These are phyloP conservation scores for Lentinula detonsa DNA, from an alignment of 768 basidiomycete species.

Conservation along the genomic window DNA sequence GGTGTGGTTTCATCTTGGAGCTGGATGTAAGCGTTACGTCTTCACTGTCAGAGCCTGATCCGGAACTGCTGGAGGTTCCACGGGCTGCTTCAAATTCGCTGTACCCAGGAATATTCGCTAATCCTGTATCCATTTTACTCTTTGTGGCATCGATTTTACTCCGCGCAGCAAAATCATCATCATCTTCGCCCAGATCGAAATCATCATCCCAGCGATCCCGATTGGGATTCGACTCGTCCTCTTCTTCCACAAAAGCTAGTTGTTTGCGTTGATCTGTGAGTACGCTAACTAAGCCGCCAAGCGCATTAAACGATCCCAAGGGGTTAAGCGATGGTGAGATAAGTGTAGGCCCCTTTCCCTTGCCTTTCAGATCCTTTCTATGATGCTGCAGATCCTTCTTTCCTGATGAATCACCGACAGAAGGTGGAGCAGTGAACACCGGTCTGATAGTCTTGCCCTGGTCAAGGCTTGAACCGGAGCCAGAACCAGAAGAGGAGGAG, in stretches of 20 bases:
- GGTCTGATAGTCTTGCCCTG: neutral
- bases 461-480: neutral
- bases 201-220: constrained; percentile 80
- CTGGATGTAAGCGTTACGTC: neutral
- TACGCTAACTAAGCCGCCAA: neutral
- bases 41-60: neutral
- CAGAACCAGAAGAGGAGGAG: constrained; percentile 1
- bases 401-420: neutral
- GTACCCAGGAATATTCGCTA: neutral
- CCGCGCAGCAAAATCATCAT: constrained; percentile 2
- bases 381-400: neutral
- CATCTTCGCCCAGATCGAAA: constrained; percentile 49
- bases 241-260: constrained; percentile 32
- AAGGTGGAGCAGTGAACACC: neutral
- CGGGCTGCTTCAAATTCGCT: neutral
- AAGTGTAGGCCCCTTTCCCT: neutral
- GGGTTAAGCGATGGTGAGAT: neutral
- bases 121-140: neutral
- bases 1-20: neutral
- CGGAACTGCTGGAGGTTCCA: neutral
- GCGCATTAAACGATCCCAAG: neutral
- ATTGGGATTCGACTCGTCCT: constrained; percentile 76
- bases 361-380: neutral
- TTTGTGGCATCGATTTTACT: neutral
- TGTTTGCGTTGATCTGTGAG: constrained; percentile 1